Evolutionary conservation across 768 basidiomycete genomes (phyloP), one percentile per base, ranked within the genome.

Genomic region (Pulveroboletus sp.): DNA sequence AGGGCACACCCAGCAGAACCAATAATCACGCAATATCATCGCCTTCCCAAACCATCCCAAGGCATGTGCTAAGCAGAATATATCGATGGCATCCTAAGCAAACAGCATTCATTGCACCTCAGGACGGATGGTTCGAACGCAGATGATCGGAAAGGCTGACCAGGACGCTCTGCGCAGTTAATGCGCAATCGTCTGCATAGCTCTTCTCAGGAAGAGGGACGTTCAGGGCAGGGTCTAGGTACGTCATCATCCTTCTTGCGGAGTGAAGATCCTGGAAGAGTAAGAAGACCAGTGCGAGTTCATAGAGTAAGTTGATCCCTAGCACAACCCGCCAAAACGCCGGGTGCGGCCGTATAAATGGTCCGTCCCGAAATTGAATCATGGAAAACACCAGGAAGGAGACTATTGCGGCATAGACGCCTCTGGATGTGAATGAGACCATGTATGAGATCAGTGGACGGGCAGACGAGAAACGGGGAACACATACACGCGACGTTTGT

Each of bases 31-130:
- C 61, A 93, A 68, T 57, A 93, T 85, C 76, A 93, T 78, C 4
- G 91, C 90, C 67, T 93, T 93, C 38, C 90, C 89, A 64, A 90
- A 93, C 90, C 90, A 93, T 6, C 90, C 90, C 42, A 93, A 64
- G 35, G 89, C 71, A 65, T 93, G 90, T 27, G 90, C 90, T 15
- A 93, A 57, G 60, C 89, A 92, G 64, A 93, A 93, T 47, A 92
- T 84, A 62, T 93, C 90, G 28, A 93, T 66, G 5, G 90, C 86
- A 60, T 85, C 78, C 86, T 91, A 55, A 2, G 3, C 37, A 44
- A 38, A 43, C 28, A 24, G 43, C 37, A 37, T 57, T 47, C 1
- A 27, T 7, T 43, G 27, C 14, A 21, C 44, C 43, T 52, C 43
- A 57, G 47, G 17, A 46, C 7, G 17, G 9, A 24, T 3, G 14